Percentiles rank a stretch among this genome's conserved stretches.
Evolutionary conservation across 106 monocot species (phyloP).

Genomic region (Cymbidium sinense): DNA sequence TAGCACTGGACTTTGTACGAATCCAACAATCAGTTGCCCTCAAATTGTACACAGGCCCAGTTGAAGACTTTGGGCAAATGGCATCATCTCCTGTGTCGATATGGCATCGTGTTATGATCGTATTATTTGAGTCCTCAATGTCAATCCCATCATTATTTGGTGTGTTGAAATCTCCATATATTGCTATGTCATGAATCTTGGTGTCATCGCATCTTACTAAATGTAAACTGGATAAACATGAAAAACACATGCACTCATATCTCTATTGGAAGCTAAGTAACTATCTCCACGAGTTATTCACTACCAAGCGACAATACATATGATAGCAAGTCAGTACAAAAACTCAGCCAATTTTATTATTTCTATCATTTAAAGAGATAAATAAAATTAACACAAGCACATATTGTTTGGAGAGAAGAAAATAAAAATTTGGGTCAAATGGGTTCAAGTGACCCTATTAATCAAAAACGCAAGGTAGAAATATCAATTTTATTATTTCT

Average conservation of each 20-base stretch:
- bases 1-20: constrained; percentile 77
- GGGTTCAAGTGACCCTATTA: too few relatives aligned
- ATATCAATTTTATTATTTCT: too few relatives aligned
- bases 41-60: constrained; percentile 72
- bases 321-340: too few relatives aligned
- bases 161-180: constrained; percentile 78
- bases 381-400: too few relatives aligned
- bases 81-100: constrained; percentile 98
- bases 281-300: too few relatives aligned
- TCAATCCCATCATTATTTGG: constrained; percentile 99
- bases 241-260: background rate
- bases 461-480: too few relatives aligned
- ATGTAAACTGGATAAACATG: constrained; percentile 56
- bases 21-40: constrained; percentile 79
- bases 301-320: too few relatives aligned
- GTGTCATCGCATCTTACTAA: constrained; percentile 61
- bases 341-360: too few relatives aligned
- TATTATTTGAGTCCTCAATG: constrained; percentile 95
- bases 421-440: too few relatives aligned
- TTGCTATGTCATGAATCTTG: constrained; percentile 48
- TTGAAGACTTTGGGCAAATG: constrained; percentile 84
- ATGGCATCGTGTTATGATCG: constrained; percentile 63
- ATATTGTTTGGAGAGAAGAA: too few relatives aligned
- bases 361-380: too few relatives aligned
- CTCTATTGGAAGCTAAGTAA: too few relatives aligned